Base-by-base conservation (phyloP, 768 basidiomycete genomes). In the Lactarius deliciosus region DNA sequence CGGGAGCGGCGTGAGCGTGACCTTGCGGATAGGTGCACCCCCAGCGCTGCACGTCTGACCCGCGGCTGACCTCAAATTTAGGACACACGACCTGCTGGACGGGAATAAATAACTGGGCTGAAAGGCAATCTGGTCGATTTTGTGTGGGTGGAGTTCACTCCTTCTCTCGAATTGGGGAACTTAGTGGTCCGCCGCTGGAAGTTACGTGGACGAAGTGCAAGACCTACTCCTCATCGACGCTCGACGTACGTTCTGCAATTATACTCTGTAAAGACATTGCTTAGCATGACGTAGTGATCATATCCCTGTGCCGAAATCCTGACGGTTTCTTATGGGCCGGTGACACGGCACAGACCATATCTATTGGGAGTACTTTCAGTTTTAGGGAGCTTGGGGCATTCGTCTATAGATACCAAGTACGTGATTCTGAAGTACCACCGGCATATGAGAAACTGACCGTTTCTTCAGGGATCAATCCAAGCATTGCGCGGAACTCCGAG, bases 331-430 rank as follows among this genome's bases (percentile, higher is more conserved):
- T 91, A 68, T 91, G 88, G 87, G 90, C 89, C 3, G 90, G 91
- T 0, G 90, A 92, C 71, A 91, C 90, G 0, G 89, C 90, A 0
- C 90, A 92, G 68, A 88, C 90, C 0, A 91, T 92, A 45, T 85
- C 88, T 0, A 82, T 83, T 0, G 90, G 90, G 5, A 89, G 87
- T 68, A 82, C 87, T 0, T 92, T 92, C 70, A 77, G 86, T 9
- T 92, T 92, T 72, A 78, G 87, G 61, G 88, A 90, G 54, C 72
- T 92, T 60, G 90, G 86, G 72, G 83, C 90, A 0, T 89, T 88
- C 69, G 68, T 89, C 36, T 84, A 82, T 64, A 80, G 86, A 54
- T 73, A 85, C 1, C 88, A 91, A 77, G 90, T 88, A 62, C 54
- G 75, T 25, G 47, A 40, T 16, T 16, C n/a, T 41, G 6, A 20